These are phyloP conservation scores for Camellia lanceoleosa DNA, from an alignment of 148 eudicot species.

Conservation along the genomic window DNA sequence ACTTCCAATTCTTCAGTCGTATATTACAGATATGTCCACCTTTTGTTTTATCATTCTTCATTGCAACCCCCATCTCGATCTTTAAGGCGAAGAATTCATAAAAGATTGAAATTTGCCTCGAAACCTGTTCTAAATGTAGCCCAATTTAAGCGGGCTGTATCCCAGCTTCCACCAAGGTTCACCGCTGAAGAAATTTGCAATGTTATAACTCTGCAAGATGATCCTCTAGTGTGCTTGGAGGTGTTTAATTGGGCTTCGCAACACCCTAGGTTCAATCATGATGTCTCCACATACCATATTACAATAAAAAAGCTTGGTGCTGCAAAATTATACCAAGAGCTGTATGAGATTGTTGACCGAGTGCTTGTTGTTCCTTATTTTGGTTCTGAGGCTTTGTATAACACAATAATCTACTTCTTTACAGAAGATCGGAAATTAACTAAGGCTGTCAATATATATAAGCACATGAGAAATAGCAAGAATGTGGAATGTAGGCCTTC, in stretches of 20 bases:
- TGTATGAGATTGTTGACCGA: constrained; percentile 72
- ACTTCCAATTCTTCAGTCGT: background rate
- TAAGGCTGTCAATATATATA: constrained; percentile 63
- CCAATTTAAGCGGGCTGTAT: constrained; percentile 41
- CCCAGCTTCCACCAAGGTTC: constrained; percentile 75
- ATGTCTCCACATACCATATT: constrained; percentile 52
- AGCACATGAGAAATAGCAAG: constrained; percentile 55
- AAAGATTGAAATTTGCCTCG: constrained; percentile 40
- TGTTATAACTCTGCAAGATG: constrained; percentile 42
- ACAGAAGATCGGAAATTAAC: constrained; percentile 68
- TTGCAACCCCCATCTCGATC: constrained; percentile 36
- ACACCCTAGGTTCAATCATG: constrained; percentile 65
- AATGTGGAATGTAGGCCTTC: constrained; percentile 64
- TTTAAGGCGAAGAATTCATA: constrained; percentile 45
- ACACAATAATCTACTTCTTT: constrained; percentile 67
- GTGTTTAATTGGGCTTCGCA: constrained; percentile 70
- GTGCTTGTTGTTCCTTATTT: constrained; percentile 57
- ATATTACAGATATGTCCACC: background rate
- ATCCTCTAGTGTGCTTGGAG: constrained; percentile 74
- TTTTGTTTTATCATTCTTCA: constrained; percentile 28
- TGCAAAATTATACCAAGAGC: constrained; percentile 63
- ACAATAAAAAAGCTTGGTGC: constrained; percentile 72
- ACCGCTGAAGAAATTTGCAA: constrained; percentile 57
- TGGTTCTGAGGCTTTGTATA: constrained; percentile 67
- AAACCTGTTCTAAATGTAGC: constrained; percentile 58